A percentile compares a stretch with the other conserved stretches of the same genome.
These are phyloP conservation scores for Cladosporium sp. DNA, from an alignment of 2,329 filamentous ascomycete species.

Conservation along the genomic window DNA sequence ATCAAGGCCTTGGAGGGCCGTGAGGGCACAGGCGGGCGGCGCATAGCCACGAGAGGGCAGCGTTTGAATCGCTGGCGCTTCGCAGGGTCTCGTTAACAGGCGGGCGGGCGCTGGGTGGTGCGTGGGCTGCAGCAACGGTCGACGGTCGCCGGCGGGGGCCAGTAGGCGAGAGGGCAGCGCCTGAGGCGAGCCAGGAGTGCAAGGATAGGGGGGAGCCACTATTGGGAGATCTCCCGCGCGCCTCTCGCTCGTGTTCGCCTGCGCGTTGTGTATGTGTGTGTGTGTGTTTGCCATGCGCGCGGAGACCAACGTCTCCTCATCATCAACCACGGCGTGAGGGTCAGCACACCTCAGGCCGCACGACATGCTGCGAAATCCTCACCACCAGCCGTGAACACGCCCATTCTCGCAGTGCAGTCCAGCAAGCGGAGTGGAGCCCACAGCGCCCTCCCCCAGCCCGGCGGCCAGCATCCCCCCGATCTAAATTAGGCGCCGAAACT, in stretches of 20 bases:
- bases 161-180: not conserved
- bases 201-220: constrained; percentile 1
- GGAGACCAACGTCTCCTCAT: no score
- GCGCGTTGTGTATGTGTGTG: not conserved
- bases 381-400: not conserved
- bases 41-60: not conserved
- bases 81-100: not conserved
- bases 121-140: constrained; percentile 7
- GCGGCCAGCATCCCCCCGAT: not conserved
- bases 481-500: constrained; percentile 5
- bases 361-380: not conserved
- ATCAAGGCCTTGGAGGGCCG: not conserved
- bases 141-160: constrained; percentile 1
- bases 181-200: not conserved
- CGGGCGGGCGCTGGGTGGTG: not conserved
- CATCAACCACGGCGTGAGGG: no score
- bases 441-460: not conserved
- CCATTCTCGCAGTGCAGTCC: not conserved
- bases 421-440: not conserved
- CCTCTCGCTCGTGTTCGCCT: constrained; percentile 3
- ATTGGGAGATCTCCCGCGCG: constrained; percentile 9
- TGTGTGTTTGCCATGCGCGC: no score
- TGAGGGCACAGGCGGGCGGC: not conserved
- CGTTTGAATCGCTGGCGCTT: not conserved
- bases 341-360: not conserved